Conservation (phyloP, 2,329 filamentous ascomycete genomes). For the Trichoderma gracile region DNA sequence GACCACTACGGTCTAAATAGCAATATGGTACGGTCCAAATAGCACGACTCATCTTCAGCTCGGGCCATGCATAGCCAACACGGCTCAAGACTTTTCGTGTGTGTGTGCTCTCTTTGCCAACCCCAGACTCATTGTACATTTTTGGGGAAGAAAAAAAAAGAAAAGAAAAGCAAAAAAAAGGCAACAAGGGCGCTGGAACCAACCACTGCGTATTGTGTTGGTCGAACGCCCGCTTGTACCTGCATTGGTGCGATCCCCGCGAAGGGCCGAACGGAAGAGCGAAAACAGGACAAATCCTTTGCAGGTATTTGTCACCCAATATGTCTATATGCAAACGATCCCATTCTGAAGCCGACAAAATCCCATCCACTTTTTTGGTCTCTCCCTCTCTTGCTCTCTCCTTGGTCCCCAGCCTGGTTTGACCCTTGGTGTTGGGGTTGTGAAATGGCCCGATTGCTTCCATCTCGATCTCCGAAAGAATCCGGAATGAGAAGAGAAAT, state of each 20-base stretch:
- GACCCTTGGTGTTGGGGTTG: slow-evolving; percentile 24
- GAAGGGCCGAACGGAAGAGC: slow-evolving; percentile 23
- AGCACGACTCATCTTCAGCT: slow-evolving; percentile 31
- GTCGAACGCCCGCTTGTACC: slow-evolving; percentile 7
- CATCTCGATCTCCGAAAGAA: slow-evolving; percentile 9
- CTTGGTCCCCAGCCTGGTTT: slow-evolving; percentile 28
- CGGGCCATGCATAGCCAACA: slow-evolving; percentile 35
- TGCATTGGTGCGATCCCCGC: slow-evolving; percentile 12
- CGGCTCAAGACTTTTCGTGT: slow-evolving; percentile 27
- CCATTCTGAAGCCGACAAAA: slow-evolving; percentile 11
- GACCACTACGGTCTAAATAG: no score
- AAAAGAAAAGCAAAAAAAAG: slow-evolving; percentile 18
- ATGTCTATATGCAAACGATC: slow-evolving; percentile 28
- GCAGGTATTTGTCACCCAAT: neutral
- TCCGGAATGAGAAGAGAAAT: slow-evolving; percentile 20
- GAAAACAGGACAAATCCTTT: slow-evolving; percentile 26
- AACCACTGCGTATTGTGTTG: slow-evolving; percentile 10
- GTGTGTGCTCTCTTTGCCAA: neutral
- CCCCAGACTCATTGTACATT: slow-evolving; percentile 24
- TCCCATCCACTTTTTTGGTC: slow-evolving; percentile 9
- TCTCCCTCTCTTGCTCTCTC: neutral
- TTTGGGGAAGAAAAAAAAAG: neutral
- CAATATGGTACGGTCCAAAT: no score
- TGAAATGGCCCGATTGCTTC: neutral
- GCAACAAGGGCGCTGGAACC: neutral